These are phyloP conservation scores for Juglanconis oblonga DNA, from an alignment of 2,329 filamentous ascomycete species.

Conservation along the genomic window DNA sequence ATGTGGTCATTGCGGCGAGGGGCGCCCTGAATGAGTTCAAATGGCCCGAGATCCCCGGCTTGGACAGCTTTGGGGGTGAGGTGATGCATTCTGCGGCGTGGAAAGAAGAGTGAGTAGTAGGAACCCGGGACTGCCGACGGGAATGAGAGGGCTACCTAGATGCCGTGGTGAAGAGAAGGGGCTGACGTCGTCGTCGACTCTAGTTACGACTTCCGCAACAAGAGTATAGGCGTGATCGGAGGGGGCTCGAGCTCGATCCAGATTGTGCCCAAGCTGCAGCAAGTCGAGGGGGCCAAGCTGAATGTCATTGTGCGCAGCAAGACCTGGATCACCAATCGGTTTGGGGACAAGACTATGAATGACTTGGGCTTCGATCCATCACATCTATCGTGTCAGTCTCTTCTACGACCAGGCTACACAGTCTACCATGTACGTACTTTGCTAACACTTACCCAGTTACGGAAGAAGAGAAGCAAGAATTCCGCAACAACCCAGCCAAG, in stretches of 20 bases:
- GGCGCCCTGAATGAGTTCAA: conserved; percentile 9
- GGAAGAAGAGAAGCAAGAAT: background rate
- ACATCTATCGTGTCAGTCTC: background rate
- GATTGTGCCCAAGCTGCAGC: conserved; percentile 21
- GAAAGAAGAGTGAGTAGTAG: conserved; percentile 13
- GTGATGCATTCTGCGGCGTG: conserved; percentile 29
- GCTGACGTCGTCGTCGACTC: too few relatives aligned
- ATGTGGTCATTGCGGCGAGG: conserved; percentile 5
- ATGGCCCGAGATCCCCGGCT: conserved; percentile 29
- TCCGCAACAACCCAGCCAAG: background rate
- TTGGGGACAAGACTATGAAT: background rate
- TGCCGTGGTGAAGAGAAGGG: too few relatives aligned
- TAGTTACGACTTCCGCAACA: conserved; percentile 9
- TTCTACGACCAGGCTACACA: too few relatives aligned
- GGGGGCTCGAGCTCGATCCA: conserved; percentile 30
- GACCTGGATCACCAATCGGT: conserved; percentile 1
- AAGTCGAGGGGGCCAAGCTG: background rate
- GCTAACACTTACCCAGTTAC: background rate
- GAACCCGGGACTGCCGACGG: background rate
- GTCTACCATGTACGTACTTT: background rate
- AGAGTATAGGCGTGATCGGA: conserved; percentile 27
- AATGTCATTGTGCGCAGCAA: background rate
- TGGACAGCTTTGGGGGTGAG: conserved; percentile 27
- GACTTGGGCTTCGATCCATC: background rate
- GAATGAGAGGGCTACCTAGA: background rate